phyloP scores from a whole-genome alignment of 352 stramenopile genomes.

The Globisporangium recalcitrans region DNA sequence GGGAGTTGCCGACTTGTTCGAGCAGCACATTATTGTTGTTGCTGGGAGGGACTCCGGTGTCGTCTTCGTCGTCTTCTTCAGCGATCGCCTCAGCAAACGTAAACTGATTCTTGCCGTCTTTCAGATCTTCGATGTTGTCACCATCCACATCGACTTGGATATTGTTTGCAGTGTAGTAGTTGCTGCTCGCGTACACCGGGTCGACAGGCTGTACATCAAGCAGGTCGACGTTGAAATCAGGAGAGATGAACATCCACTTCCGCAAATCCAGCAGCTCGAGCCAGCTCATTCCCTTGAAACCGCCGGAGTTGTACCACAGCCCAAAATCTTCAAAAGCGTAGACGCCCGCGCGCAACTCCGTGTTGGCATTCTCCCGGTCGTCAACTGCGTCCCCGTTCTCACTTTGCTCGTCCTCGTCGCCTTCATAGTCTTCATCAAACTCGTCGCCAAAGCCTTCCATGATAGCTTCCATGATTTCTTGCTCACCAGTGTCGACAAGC shows the following conservation, averaged over 20 bases:
- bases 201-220: constrained; percentile 72
- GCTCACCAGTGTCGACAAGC: constrained; percentile 68
- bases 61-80: constrained; percentile 67
- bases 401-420: constrained; percentile 31
- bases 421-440: constrained; percentile 30
- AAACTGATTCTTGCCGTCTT: constrained; percentile 38
- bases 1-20: constrained; percentile 13
- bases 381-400: constrained; percentile 3
- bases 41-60: constrained; percentile 12
- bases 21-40: constrained; percentile 13
- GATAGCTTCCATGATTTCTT: constrained; percentile 76
- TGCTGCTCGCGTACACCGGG: constrained; percentile 61
- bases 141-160: constrained; percentile 73
- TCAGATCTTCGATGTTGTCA: constrained; percentile 27
- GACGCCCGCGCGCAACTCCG: constrained; percentile 44
- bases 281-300: constrained; percentile 77
- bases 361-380: constrained; percentile 34
- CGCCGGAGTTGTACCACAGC: constrained; percentile 80
- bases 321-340: constrained; percentile 86
- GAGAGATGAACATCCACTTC: constrained; percentile 81
- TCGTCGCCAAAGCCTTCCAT: constrained; percentile 46
- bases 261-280: constrained; percentile 79
- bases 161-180: constrained; percentile 85
- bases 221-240: constrained; percentile 53
- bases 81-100: constrained; percentile 60